phyloP scores from a whole-genome alignment of 176 grass and related monocot species.

The Ampelocalamus luodianensis region DNA sequence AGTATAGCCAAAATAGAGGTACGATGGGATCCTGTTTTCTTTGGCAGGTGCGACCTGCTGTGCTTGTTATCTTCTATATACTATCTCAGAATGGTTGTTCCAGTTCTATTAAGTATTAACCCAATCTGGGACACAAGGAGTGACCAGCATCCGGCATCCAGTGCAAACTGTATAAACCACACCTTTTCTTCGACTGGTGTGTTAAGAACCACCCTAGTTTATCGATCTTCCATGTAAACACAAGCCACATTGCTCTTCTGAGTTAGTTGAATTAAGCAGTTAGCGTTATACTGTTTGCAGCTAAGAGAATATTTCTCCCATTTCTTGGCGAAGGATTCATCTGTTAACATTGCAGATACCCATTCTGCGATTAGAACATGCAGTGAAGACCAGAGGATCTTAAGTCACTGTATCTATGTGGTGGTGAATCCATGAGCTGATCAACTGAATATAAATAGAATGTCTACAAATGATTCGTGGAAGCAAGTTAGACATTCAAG shows the following conservation, averaged over 20 bases:
- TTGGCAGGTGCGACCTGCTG: too few relatives aligned
- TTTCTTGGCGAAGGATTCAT: background rate
- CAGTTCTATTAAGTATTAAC: background rate
- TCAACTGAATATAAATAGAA: too few relatives aligned
- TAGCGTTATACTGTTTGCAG: too few relatives aligned
- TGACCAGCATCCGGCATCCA: background rate
- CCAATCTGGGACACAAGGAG: background rate
- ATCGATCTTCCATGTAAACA: background rate
- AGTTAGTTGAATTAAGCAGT: too few relatives aligned
- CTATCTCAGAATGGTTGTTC: too few relatives aligned
- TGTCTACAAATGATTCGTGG: too few relatives aligned
- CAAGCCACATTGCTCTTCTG: background rate
- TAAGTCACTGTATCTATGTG: background rate
- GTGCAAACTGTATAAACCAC: background rate
- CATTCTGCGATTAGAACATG: background rate
- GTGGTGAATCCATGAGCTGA: too few relatives aligned
- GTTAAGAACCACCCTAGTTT: background rate
- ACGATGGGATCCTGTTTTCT: background rate
- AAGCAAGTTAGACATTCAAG: too few relatives aligned
- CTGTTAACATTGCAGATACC: background rate
- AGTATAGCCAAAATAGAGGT: background rate
- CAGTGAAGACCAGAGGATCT: background rate
- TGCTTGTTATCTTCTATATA: too few relatives aligned
- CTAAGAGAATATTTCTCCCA: too few relatives aligned
- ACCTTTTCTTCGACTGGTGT: constrained; percentile 1